Percentiles rank a stretch among this genome's conserved stretches.
phyloP scores from a whole-genome alignment of 164 flowering plant genomes.

The Vitis rotundifolia region DNA sequence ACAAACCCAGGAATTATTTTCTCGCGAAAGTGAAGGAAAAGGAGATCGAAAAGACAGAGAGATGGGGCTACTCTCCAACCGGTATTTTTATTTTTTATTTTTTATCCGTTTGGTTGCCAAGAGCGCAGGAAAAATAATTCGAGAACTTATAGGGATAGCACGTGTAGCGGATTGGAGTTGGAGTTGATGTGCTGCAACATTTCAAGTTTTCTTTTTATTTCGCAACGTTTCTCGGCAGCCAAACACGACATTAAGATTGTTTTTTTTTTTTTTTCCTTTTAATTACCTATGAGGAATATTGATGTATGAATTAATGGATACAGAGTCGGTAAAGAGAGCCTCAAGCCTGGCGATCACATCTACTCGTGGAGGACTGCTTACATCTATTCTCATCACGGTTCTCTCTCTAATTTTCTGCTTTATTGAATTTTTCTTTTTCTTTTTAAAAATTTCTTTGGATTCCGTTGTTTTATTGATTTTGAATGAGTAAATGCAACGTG shows the following conservation, averaged over 20 bases:
- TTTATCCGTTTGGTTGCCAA: not conserved
- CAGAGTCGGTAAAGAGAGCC: constrained; percentile 47
- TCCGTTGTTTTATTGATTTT: not conserved
- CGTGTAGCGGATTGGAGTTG: too few species aligned
- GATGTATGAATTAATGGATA: not conserved
- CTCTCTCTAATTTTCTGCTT: not conserved
- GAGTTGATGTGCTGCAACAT: not conserved
- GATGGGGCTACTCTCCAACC: constrained; percentile 74
- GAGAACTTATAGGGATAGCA: not conserved
- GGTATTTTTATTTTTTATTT: constrained; percentile 24
- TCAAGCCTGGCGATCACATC: constrained; percentile 90
- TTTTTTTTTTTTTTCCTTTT: not conserved
- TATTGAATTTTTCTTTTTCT: not conserved
- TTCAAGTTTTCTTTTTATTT: not conserved
- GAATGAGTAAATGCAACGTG: too few species aligned
- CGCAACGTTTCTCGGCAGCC: not conserved
- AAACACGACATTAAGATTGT: not conserved
- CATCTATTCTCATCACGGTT: constrained; percentile 88
- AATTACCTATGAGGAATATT: not conserved
- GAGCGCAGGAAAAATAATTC: not conserved
- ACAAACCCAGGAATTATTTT: not conserved
- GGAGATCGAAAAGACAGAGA: not conserved
- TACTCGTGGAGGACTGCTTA: constrained; percentile 86
- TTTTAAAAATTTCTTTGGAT: not conserved
- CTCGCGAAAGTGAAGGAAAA: constrained; percentile 4